Evolutionary conservation across 495 filamentous ascomycete genomes (phyloP), one percentile per base, ranked within the genome.

Genomic region (Xylaria curta): DNA sequence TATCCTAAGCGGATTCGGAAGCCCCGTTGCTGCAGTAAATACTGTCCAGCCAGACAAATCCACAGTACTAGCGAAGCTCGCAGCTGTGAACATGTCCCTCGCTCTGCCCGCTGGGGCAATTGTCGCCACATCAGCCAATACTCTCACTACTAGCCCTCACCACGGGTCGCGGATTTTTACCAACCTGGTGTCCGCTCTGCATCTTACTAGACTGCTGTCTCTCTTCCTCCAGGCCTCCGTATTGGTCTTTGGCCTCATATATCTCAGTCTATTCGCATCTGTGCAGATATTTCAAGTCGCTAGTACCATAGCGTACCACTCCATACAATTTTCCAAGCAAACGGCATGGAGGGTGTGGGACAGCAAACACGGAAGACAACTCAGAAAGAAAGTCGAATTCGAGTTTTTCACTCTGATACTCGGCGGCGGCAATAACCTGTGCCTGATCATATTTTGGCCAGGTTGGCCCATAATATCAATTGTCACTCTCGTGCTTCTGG

Each of bases 381-480:
- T 86, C 46, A 72, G 79, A 63, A 85, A 79, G 68, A 82, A 82
- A 69, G 36, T 85, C 61, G 79, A 80, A 54, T 83, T 82, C 46
- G 84, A 86, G 74, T 76, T 86, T 36, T 80, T 81, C 59, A 75
- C 79, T 6, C 72, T 83, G 58, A 72, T 86, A 38, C 78, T 86
- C 21, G 82, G 83, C 7, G 78, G 76, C 15, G 84, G 83, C 1
- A 84, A 83, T 28, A 64, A 60, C 4, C 19, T 87, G 68, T 78
- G 78, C 38, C 74, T 84, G 44, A 9, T 85, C 66, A 26, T 86
- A 60, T 85, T 87, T 60, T 87, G 85, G 85, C 84, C 85, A 0
- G 85, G 85, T 4, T 87, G 85, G 85, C 66, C 79, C 10, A 64
- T 85, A 49, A 40, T 85, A 66, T 63, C 49, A 71, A 8, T 82